Evolutionary conservation across 2,329 filamentous ascomycete species (phyloP), one percentile per base, ranked within the genome.

Genomic region (Ceratocystis diversiconidia): DNA sequence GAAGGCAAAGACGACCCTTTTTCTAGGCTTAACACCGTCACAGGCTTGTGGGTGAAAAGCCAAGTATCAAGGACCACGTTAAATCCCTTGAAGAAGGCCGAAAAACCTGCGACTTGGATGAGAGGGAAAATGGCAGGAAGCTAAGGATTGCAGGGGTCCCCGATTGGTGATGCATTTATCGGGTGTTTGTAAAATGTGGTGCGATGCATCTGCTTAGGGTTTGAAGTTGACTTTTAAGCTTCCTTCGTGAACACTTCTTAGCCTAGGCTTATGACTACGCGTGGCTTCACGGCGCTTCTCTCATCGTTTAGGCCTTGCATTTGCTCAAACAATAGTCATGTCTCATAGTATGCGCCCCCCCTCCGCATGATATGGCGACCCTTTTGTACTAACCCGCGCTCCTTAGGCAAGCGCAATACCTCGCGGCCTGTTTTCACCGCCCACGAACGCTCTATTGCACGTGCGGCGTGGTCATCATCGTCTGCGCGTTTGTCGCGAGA

Each of bases 371-470:
- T 44, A 6, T 44, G 7, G 17, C 17, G 43, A 43, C 36, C 44
- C 36, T 5, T 25, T 17, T 10, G 44, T 25, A 30, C 50, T 55
- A 44, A 25, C 25, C 44, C 17, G 6, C 28, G 17, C 44, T 32
- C 25, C 8, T 32, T 70, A 85, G 83, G 83, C 73, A 95, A 96
- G 78, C 85, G 90, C 71, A 96, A 96, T 77, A 95, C 91, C 57
- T 92, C 90, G 57, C 85, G 92, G 57, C 86, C 91, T 52, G 91
- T 96, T 76, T 97, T 97, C 79, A 97, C 94, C 43, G 86, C 90
- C 28, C 85, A 96, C 77, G 94, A 97, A 77, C 87, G 94, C 70
- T 82, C 83, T 63, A 83, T 92, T 62, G 87, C 95, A 68, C 90
- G 91, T 72, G 82, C 84, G 19, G 85, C 85, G 70, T 97, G 94